Evolutionary conservation across 352 stramenopile genomes (phyloP).

Genomic region (Thalassiosira hispida): DNA sequence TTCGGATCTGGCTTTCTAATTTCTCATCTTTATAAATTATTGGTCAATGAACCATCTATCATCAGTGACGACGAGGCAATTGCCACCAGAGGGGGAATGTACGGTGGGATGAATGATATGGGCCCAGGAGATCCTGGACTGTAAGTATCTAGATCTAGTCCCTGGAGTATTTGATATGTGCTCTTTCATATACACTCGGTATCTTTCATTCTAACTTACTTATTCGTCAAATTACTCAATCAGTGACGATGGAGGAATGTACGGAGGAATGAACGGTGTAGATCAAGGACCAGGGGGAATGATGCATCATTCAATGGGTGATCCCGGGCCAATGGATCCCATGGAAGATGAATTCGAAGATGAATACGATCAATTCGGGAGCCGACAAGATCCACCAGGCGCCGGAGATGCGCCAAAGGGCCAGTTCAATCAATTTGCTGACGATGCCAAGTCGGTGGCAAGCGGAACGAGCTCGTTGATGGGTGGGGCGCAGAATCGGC

Average conservation of each 20-base stretch:
- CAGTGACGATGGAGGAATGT: slow-evolving; percentile 11
- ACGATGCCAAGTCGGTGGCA: slow-evolving; percentile 3
- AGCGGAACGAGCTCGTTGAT: slow-evolving; percentile 27
- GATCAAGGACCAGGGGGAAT: slow-evolving; percentile 4
- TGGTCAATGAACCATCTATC: neutral
- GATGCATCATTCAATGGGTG: slow-evolving; percentile 8
- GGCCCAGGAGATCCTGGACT: too few species aligned
- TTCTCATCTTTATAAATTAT: slow-evolving; percentile 4
- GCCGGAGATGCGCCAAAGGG: neutral
- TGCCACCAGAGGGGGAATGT: too few species aligned
- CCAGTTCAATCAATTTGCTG: slow-evolving; percentile 9
- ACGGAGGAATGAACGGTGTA: slow-evolving; percentile 12
- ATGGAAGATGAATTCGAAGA: neutral
- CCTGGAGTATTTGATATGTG: too few species aligned
- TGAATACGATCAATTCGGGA: slow-evolving; percentile 11
- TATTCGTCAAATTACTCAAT: neutral
- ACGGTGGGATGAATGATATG: too few species aligned
- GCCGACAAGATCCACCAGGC: slow-evolving; percentile 14
- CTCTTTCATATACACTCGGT: too few species aligned
- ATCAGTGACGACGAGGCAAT: slow-evolving; percentile 45
- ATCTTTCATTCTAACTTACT: too few species aligned
- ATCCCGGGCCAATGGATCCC: neutral
- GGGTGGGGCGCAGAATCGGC: slow-evolving; percentile 18
- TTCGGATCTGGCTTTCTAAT: neutral
- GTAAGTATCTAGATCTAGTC: too few species aligned